Base-by-base conservation (phyloP, 179 eudicot genomes). In the Vitellaria paradoxa region DNA sequence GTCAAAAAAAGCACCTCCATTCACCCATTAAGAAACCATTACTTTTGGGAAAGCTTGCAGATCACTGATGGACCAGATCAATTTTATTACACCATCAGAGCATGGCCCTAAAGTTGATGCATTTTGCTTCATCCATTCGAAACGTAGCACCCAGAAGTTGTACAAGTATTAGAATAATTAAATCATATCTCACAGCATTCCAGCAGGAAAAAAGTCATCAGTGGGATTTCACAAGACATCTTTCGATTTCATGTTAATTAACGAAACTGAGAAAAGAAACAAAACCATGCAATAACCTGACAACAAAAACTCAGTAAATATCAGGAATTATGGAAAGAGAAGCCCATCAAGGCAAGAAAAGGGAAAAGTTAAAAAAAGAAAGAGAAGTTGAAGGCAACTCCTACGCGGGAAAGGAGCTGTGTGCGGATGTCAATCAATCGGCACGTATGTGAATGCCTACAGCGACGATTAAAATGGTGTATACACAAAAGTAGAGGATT, bases 401-500 rank as follows among this genome's bases (percentile, higher is more conserved):
- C 24, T 12, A 49, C n/a, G 73, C 2, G 4, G 53, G 53, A 0
- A 0, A 46, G 20, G 72, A 46, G 50, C 9, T 46, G 72, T 68
- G 55, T 15, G 60, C 6, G 59, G n/a, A 15, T 18, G 42, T 24
- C 23, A 1, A 23, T 56, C 63, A 71, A 56, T 60, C 53, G 11
- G 85, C 60, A 65, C 57, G 84, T 42, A 85, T 85, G 74, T 85
- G 88, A 72, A 85, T 59, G 37, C 86, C 86, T 23, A 85, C 45
- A 4, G 88, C 88, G 56, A 85, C 74, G 71, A 82, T 68, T 83
- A 85, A 72, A 62, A 85, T 82, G 57, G 88, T 85, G 70, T 80
- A 77, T 30, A 85, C 74, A 75, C 86, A 80, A 62, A 80, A 75
- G 80, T 77, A 85, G 47, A 85, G 45, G 26, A 85, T 59, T 4